Evolutionary conservation across 2,329 filamentous ascomycete genomes (phyloP).

Genomic region (Aureobasidium musti): DNA sequence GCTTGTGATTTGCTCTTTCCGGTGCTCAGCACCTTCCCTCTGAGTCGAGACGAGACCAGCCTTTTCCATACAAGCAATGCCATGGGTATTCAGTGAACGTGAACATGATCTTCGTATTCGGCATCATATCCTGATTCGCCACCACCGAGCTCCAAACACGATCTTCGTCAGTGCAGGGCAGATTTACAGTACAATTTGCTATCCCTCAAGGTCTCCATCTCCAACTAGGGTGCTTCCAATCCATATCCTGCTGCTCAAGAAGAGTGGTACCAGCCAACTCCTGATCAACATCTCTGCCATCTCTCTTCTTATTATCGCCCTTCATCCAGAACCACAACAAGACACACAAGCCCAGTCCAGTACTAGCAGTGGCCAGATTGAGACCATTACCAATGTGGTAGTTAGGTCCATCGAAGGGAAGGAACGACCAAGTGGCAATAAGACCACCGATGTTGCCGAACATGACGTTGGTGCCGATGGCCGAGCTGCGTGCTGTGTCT

Average conservation of each 20-base stretch:
- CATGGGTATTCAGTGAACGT: not conserved
- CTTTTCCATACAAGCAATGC: too few relatives aligned
- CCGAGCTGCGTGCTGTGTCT: constrained; percentile 67
- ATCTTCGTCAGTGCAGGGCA: not conserved
- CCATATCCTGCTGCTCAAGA: constrained; percentile 60
- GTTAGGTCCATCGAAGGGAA: constrained; percentile 64
- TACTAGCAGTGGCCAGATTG: constrained; percentile 64
- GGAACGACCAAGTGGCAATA: constrained; percentile 51
- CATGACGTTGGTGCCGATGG: constrained; percentile 70
- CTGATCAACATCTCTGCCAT: constrained; percentile 56
- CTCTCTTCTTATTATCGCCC: constrained; percentile 62
- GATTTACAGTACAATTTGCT: not conserved
- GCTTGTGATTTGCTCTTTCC: too few relatives aligned
- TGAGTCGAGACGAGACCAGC: not conserved
- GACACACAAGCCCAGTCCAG: constrained; percentile 54
- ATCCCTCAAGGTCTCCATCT: constrained; percentile 55
- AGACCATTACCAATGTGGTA: constrained; percentile 72
- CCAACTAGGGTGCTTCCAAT: constrained; percentile 68
- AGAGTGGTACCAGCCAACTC: constrained; percentile 58
- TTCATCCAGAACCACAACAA: constrained; percentile 62
- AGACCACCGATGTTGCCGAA: constrained; percentile 67
- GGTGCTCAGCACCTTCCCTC: not conserved
- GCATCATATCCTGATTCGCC: not conserved
- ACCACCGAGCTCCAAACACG: not conserved
- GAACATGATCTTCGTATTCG: not conserved